A percentile compares a stretch with the other conserved stretches of the same genome.
Evolutionary conservation across 169 alveolate species (phyloP).

Genomic region (Amoebophrya sp.): DNA sequence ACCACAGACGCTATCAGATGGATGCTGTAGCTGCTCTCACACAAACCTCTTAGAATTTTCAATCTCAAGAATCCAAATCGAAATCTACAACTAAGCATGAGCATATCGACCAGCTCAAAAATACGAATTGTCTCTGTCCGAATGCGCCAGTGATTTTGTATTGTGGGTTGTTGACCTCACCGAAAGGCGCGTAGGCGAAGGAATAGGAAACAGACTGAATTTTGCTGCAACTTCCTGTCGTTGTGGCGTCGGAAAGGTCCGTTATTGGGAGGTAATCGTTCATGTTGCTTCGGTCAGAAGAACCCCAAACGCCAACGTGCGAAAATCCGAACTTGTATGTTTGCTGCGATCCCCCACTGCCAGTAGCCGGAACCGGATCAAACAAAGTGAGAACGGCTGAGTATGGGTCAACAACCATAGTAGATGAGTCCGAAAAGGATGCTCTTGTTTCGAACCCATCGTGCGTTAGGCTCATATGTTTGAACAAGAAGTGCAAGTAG

Average conservation of each 20-base stretch:
- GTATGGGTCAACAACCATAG: not conserved
- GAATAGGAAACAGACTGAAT: not conserved
- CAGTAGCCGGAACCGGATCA: not conserved
- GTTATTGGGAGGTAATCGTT: not conserved
- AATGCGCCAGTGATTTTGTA: not conserved
- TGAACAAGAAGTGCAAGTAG: too few species aligned
- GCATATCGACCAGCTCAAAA: too few species aligned
- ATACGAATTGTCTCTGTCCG: not conserved
- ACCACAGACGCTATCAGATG: too few species aligned
- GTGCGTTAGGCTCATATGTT: too few species aligned
- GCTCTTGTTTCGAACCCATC: too few species aligned
- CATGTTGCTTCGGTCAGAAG: not conserved
- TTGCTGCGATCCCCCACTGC: not conserved
- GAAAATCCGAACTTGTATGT: not conserved
- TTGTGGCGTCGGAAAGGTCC: not conserved
- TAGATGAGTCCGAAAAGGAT: not conserved
- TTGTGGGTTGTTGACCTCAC: not conserved
- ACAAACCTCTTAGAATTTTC: too few species aligned
- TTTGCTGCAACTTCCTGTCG: not conserved
- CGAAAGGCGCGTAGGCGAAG: slow-evolving; percentile 12
- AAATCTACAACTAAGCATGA: too few species aligned
- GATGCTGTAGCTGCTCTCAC: too few species aligned
- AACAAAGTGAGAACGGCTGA: not conserved
- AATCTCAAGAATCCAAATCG: too few species aligned
- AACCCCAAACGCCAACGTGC: not conserved